Base-by-base conservation (phyloP, 345 rosid genomes). In the Rhodamnia rubescens region DNA sequence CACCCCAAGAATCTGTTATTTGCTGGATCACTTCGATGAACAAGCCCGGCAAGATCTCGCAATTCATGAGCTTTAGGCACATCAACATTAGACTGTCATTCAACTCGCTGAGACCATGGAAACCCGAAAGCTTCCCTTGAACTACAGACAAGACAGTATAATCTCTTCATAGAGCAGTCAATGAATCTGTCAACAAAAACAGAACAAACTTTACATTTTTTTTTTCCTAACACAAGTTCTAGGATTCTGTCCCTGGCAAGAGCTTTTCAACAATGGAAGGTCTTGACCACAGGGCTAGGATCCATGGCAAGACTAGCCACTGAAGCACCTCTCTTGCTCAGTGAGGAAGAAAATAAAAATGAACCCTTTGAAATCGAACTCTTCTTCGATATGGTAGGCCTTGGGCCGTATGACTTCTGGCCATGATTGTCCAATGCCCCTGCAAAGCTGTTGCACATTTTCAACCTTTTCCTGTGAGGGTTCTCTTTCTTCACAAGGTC, bases 401-500 rank as follows among this genome's bases (percentile, higher is more conserved):
- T 94, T 11, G 97, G 93, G 83, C 85, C 84, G 84, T 84, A 87
- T 52, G 87, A 86, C 56, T 86, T 87, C 55, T 81, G 82, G 15
- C 74, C 84, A 69, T 69, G 78, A 5, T 69, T 69, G 47, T 69
- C 78, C 78, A 69, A 36, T 18, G 78, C 91, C 29, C 90, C 90
- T 5, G 88, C 93, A 80, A 86, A 90, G 87, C 96, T 95, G 87
- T 88, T 91, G 64, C 91, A 91, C 86, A 84, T 52, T 85, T 91
- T 93, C 86, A 90, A 81, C 85, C 85, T 90, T 82, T 81, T 58
- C 44, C 49, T 85, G 27, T 54, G 87, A 10, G 88, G 88, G 42
- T 57, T 85, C 29, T 88, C 89, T 88, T 88, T 94, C 91, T 95
- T 95, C 84, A 85, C 85, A 53, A 94, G 91, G 83, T 94, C 95